Base-by-base conservation (phyloP, 139 green algal species). In the Gonium pectorale region DNA sequence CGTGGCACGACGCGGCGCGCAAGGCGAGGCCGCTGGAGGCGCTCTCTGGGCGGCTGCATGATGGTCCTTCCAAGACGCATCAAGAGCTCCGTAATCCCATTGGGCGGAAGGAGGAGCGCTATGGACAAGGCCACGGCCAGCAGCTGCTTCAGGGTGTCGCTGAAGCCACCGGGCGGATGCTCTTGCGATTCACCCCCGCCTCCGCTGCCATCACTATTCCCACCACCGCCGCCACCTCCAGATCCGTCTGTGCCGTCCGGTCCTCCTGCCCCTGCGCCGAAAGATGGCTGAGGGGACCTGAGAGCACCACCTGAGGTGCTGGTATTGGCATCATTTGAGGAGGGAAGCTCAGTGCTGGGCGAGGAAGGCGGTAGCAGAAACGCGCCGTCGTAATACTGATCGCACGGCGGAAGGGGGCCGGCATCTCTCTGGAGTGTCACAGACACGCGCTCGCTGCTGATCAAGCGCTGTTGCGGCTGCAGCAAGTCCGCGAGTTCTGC, bases 51-150 rank as follows among this genome's bases (percentile, higher is more conserved):
- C 35, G 24, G 71, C 51, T 62, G 41, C n/a, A 67, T 5, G 4
- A 83, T 41, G 5, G 40, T 27, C 1, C 62, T 29, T 22, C 24
- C 24, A 0, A 83, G 21, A 13, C 35, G 24, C n/a, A 83, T 5
- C 31, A 83, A 19, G 21, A 88, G 83, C 22, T 75, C 60, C 31
- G 54, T 29, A 6, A 88, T 5, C n/a, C 38, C 73, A 26, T 9
- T 33, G 37, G 83, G 83, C 11, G 83, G 73, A 40, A 84, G 56
- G 26, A 82, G 38, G n/a, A 88, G 38, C 9, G 64, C 51, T 2
- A 88, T n/a, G 2, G 51, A 73, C 44, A 88, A 19, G 0, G 83
- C 83, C 29, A 78, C 49, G 13, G 73, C 51, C 40, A 80, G 26
- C 83, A n/a, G n/a, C n/a, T n/a, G n/a, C n/a, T n/a, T n/a, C 83